Percentiles rank a stretch among this genome's conserved stretches.
Evolutionary conservation across 352 stramenopile genomes (phyloP).

Genomic region (Globisporangium cederbergense): DNA sequence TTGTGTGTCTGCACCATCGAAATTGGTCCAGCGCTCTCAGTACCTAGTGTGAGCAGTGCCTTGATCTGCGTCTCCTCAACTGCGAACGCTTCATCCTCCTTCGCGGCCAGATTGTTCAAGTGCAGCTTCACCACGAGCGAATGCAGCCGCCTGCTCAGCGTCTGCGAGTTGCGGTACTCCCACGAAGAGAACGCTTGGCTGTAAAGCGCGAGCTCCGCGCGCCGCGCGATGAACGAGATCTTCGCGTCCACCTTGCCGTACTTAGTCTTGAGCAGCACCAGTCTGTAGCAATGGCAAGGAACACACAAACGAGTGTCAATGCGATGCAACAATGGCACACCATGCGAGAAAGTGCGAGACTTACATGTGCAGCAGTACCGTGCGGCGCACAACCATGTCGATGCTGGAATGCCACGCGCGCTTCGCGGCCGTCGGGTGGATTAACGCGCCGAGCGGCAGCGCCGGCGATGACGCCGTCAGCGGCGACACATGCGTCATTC

Average conservation of each 20-base stretch:
- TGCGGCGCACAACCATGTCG: conserved; percentile 34
- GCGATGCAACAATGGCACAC: background rate
- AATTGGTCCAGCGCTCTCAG: background rate
- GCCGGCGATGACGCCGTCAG: background rate
- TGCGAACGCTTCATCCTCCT: conserved; percentile 34
- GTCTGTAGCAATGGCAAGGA: conserved; percentile 13
- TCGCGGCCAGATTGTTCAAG: conserved; percentile 41
- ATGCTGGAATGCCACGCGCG: conserved; percentile 37
- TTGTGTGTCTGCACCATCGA: background rate
- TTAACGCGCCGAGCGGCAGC: conserved; percentile 6
- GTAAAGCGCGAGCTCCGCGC: conserved; percentile 55
- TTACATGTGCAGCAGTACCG: conserved; percentile 58
- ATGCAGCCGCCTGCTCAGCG: conserved; percentile 50
- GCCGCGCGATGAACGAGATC: conserved; percentile 59
- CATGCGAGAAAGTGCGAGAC: background rate
- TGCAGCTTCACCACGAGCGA: conserved; percentile 62
- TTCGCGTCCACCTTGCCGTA: conserved; percentile 55
- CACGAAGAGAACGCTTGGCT: conserved; percentile 40
- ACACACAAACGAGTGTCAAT: background rate
- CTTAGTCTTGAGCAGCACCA: conserved; percentile 60
- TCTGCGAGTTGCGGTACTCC: conserved; percentile 58
- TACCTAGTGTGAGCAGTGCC: background rate
- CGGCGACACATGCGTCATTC: conserved; percentile 12
- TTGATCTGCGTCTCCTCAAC: conserved; percentile 16
- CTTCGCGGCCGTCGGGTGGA: conserved; percentile 20